Percentiles rank a stretch among this genome's conserved stretches.
phyloP scores from a whole-genome alignment of 306 rosid genomes.

The Arachis stenosperma region DNA sequence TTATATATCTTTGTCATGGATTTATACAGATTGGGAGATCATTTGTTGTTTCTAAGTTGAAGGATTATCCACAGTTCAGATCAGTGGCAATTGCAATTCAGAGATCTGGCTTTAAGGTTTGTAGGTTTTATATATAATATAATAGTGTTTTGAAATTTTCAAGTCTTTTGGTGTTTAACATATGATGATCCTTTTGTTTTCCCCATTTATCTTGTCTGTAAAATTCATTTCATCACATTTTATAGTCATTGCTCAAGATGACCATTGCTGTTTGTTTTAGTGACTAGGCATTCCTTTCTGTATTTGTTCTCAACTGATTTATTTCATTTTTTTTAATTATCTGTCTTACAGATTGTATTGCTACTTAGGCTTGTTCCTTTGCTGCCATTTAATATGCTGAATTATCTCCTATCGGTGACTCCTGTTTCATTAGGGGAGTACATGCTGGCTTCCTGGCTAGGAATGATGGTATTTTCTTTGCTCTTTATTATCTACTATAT shows the following conservation, averaged over 20 bases:
- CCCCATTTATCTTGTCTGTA: neutral
- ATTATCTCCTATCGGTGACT: slow-evolving; percentile 90
- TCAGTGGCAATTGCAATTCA: slow-evolving; percentile 85
- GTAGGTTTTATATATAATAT: slow-evolving; percentile 40
- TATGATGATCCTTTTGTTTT: slow-evolving; percentile 19
- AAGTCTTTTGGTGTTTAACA: slow-evolving; percentile 5
- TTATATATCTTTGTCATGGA: slow-evolving; percentile 27
- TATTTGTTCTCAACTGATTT: neutral
- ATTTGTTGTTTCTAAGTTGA: slow-evolving; percentile 82
- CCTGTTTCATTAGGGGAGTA: slow-evolving; percentile 84
- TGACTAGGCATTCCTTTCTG: slow-evolving; percentile 11
- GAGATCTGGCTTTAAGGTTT: slow-evolving; percentile 82
- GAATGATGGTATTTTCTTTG: slow-evolving; percentile 86
- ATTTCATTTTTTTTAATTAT: neutral
- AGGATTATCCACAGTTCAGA: slow-evolving; percentile 91
- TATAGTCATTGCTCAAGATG: slow-evolving; percentile 15
- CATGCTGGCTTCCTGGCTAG: slow-evolving; percentile 95
- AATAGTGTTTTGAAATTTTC: slow-evolving; percentile 12
- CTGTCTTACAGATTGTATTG: slow-evolving; percentile 71
- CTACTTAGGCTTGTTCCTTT: slow-evolving; percentile 97
- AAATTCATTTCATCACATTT: neutral
- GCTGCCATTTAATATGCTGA: slow-evolving; percentile 88
- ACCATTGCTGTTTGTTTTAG: neutral
- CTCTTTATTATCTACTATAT: slow-evolving; percentile 34
- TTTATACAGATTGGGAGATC: slow-evolving; percentile 85